Evolutionary conservation across 2,329 filamentous ascomycete genomes (phyloP).

Genomic region (Aspergillus sojae): DNA sequence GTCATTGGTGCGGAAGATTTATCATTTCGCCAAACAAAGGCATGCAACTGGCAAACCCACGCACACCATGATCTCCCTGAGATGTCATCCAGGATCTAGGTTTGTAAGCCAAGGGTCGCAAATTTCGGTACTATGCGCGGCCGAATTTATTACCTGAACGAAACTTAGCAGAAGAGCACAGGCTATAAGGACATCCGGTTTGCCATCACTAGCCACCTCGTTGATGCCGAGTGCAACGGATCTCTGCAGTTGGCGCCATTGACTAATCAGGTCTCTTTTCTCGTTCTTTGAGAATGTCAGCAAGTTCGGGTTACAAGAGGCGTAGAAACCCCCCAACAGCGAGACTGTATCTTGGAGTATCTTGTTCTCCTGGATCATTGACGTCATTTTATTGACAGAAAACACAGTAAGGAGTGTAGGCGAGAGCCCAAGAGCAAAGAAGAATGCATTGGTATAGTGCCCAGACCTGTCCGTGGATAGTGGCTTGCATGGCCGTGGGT

Average conservation of each 20-base stretch:
- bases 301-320: background rate
- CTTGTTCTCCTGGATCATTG: background rate
- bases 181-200: background rate
- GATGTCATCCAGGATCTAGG: background rate
- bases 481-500: background rate
- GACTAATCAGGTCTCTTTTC: background rate
- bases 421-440: background rate
- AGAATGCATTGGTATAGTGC: background rate
- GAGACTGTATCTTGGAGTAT: background rate
- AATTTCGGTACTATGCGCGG: background rate
- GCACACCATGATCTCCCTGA: background rate
- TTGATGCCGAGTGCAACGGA: background rate
- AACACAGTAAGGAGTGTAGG: background rate
- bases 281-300: background rate
- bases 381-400: background rate
- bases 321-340: background rate
- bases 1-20: background rate
- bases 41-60: background rate
- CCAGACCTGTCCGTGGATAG: background rate
- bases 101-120: background rate
- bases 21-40: background rate
- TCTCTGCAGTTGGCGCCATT: background rate
- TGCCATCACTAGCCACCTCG: background rate
- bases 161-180: conserved; percentile 1
- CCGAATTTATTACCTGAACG: background rate